These are phyloP conservation scores for Phytophthora colocasiae DNA, from an alignment of 352 stramenopile genomes.

Conservation along the genomic window DNA sequence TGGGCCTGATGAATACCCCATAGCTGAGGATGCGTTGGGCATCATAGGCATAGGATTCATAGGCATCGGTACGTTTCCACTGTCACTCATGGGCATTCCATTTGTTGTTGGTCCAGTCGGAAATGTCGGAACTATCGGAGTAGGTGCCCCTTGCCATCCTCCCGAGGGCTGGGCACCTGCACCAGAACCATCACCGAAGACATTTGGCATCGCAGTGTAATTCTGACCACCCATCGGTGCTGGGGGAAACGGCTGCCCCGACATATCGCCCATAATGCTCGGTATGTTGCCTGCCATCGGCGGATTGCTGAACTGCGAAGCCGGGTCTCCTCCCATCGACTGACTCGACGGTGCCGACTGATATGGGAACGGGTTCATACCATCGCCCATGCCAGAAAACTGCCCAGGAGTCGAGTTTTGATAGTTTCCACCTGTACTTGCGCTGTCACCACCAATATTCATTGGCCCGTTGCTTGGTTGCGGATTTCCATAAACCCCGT, in stretches of 20 bases:
- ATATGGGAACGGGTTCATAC: constrained; percentile 44
- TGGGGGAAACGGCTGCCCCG: constrained; percentile 32
- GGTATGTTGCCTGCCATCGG: constrained; percentile 20
- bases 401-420: constrained; percentile 10
- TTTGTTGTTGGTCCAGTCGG: constrained; percentile 17
- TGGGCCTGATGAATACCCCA: constrained; percentile 28
- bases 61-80: constrained; percentile 29
- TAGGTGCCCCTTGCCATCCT: constrained; percentile 33
- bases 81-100: constrained; percentile 24
- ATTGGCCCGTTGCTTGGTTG: constrained; percentile 24
- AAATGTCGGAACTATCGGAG: constrained; percentile 30
- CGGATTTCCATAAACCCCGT: constrained; percentile 24
- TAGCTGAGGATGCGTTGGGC: constrained; percentile 25
- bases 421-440: constrained; percentile 19
- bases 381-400: constrained; percentile 31
- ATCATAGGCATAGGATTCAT: constrained; percentile 36
- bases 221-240: constrained; percentile 24
- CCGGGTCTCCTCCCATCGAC: constrained; percentile 24
- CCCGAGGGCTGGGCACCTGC: constrained; percentile 14
- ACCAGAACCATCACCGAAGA: constrained; percentile 30
- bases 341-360: constrained; percentile 34
- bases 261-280: constrained; percentile 44
- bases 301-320: constrained; percentile 36
- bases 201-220: constrained; percentile 35
- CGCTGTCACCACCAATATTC: constrained; percentile 7